Evolutionary conservation across 192 early-diverging fungal genomes (phyloP), one percentile per base, ranked within the genome.

Genomic region (Backusella morwellensis): DNA sequence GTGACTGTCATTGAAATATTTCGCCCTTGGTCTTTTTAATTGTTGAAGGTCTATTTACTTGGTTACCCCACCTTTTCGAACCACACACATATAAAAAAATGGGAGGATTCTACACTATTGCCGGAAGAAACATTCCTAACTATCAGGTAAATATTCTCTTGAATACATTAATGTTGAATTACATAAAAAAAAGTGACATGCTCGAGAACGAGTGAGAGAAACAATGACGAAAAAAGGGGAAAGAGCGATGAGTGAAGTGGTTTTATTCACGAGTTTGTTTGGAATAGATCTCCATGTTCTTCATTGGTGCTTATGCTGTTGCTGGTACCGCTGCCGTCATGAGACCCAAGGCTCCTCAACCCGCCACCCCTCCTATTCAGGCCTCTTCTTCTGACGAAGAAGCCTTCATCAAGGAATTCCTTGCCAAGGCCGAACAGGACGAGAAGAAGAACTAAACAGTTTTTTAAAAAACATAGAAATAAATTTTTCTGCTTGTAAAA

Each of bases 351-450:
- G 63, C 81, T 40, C 44, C 73, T 35, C 42, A 70, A 42, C 19
- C 75, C 68, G 75, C 80, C 50, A 75, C 80, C 50, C 85, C 85
- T 63, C 85, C 85, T 47, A 84, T 86, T 41, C 75, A 84, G 66
- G 80, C 85, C 69, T 74, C 75, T 75, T 84, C 82, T 38, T 52
- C 73, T 44, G 85, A 86, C 14, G 85, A 86, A 42, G 85, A 86
- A 77, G 78, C 80, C 26, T 86, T 86, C 59, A 86, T 86, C 68
- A 79, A 80, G 68, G 82, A 86, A 81, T 86, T 84, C 80, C 66
- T 86, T 38, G 74, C 73, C 35, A 77, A 78, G 70, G 82, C 80
- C 36, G 85, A 83, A 32, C 73, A 36, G 14, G 80, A 81, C 29
- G 83, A 86, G 17, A 80, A 84, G 68, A 72, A 72, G 69, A 70